Evolutionary conservation across 805 yeast genomes (phyloP).

Genomic region (Wickerhamiella hasegawae): DNA sequence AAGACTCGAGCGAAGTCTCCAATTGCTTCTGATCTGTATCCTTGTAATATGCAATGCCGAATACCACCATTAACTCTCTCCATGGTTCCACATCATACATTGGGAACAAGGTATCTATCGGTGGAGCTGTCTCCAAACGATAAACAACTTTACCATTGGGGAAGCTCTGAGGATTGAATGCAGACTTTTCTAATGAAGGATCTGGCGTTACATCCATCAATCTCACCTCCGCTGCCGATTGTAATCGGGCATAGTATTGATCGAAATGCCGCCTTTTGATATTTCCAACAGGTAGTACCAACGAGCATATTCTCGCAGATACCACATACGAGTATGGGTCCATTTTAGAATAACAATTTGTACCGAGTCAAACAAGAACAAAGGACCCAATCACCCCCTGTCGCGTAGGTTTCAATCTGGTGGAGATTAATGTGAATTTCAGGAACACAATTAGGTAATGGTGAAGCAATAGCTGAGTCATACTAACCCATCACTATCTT

Average conservation of each 20-base stretch:
- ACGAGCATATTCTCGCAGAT: conserved; percentile 38
- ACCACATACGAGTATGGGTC: no score
- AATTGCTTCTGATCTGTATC: conserved; percentile 13
- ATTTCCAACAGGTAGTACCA: conserved; percentile 51
- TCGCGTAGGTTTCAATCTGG: no score
- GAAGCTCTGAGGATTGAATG: conserved; percentile 71
- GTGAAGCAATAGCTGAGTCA: no score
- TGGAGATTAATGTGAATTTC: no score
- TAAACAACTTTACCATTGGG: conserved; percentile 63
- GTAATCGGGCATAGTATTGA: conserved; percentile 29
- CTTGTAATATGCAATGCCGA: conserved; percentile 29
- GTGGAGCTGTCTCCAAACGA: conserved; percentile 31
- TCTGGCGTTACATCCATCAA: conserved; percentile 62
- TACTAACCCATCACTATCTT: no score
- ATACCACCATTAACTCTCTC: conserved; percentile 44
- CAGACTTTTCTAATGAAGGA: conserved; percentile 8
- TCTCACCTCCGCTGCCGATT: conserved; percentile 43
- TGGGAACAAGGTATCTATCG: conserved; percentile 43
- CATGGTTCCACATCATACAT: conserved; percentile 83
- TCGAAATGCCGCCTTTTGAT: conserved; percentile 29
- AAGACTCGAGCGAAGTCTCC: conserved; percentile 16
- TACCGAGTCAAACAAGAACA: no score
- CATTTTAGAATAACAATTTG: no score
- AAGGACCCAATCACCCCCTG: no score
- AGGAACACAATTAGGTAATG: no score